A percentile compares a stretch with the other conserved stretches of the same genome.
Evolutionary conservation across 352 stramenopile genomes (phyloP).

Genomic region (Phytophthora meadii): DNA sequence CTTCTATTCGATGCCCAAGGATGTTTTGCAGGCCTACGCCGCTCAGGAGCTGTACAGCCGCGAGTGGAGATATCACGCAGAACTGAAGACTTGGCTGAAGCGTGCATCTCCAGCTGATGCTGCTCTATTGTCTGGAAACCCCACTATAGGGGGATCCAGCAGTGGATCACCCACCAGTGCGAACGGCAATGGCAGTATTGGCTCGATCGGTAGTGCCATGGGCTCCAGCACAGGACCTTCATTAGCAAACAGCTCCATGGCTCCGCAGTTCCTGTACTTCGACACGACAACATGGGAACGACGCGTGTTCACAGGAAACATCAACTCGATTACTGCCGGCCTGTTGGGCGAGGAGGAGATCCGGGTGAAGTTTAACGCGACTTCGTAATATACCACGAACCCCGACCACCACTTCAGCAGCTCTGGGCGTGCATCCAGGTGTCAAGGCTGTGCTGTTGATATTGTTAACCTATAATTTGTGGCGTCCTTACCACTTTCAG

Average conservation of each 20-base stretch:
- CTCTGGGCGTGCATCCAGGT: conserved; percentile 23
- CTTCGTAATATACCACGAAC: conserved; percentile 68
- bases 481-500: conserved; percentile 24
- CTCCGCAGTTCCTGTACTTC: conserved; percentile 95
- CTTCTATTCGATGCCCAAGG: conserved; percentile 99
- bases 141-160: conserved; percentile 34
- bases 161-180: conserved; percentile 31
- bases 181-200: conserved; percentile 53
- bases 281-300: conserved; percentile 95
- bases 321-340: conserved; percentile 83
- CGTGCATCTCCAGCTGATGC: conserved; percentile 67
- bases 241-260: conserved; percentile 47
- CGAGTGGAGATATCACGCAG: conserved; percentile 97
- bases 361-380: conserved; percentile 93
- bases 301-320: conserved; percentile 93
- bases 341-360: conserved; percentile 95
- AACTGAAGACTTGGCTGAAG: conserved; percentile 98
- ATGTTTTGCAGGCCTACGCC: conserved; percentile 94
- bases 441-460: conserved; percentile 31
- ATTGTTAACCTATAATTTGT: conserved; percentile 36
- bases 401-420: conserved; percentile 30
- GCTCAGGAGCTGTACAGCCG: conserved; percentile 92
- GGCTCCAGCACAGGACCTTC: conserved; percentile 36
- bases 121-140: conserved; percentile 55
- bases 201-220: conserved; percentile 72